phyloP scores from a whole-genome alignment of 768 basidiomycete genomes.

The Termitomyces sp. region DNA sequence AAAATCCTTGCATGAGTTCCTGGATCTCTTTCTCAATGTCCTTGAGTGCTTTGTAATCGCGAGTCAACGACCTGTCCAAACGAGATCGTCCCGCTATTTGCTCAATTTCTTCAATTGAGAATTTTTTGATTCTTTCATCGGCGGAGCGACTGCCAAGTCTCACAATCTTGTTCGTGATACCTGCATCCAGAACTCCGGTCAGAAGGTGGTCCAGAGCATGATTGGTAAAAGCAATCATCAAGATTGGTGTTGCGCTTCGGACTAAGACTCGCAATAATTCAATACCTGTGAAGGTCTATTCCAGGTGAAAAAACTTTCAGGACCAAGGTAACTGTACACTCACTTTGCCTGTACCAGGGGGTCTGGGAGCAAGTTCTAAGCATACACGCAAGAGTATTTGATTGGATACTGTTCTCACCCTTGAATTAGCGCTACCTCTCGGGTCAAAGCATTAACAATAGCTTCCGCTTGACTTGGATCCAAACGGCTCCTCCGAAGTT shows the following conservation, averaged over 20 bases:
- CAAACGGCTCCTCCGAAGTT: conserved; percentile 48
- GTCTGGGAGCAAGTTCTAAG: conserved; percentile 31
- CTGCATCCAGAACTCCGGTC: conserved; percentile 54
- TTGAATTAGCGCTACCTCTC: conserved; percentile 66
- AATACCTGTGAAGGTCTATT: conserved; percentile 60
- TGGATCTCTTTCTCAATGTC: conserved; percentile 40
- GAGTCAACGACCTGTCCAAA: conserved; percentile 28
- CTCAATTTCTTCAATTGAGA: conserved; percentile 58
- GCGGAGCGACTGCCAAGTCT: conserved; percentile 64
- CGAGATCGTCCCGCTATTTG: conserved; percentile 33
- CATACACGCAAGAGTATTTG: background rate
- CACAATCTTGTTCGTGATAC: conserved; percentile 59
- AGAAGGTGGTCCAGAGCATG: conserved; percentile 78
- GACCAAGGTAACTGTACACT: background rate
- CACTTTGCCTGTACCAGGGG: conserved; percentile 79
- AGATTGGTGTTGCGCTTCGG: conserved; percentile 47
- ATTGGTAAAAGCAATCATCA: conserved; percentile 64
- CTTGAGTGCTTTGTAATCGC: conserved; percentile 37
- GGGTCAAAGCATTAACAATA: conserved; percentile 51
- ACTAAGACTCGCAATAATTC: conserved; percentile 64
- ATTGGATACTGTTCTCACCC: conserved; percentile 36
- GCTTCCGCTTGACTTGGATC: conserved; percentile 73
- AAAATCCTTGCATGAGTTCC: conserved; percentile 38
- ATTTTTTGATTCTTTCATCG: conserved; percentile 57
- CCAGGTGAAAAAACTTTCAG: conserved; percentile 1